phyloP scores from a whole-genome alignment of 1,284 basidiomycete genomes.

The Fistulina hepatica region DNA sequence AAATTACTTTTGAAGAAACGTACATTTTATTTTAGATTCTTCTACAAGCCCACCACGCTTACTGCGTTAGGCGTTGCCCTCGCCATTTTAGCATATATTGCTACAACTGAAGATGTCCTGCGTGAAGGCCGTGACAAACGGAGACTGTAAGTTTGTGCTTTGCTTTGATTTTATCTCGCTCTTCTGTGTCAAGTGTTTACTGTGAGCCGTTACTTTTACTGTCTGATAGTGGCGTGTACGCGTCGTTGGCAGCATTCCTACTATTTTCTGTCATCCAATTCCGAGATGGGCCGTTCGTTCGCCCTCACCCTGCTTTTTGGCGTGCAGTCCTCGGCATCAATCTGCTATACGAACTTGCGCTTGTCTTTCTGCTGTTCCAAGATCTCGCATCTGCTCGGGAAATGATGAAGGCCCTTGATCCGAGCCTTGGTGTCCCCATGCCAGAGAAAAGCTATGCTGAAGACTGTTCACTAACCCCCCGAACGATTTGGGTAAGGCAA shows the following conservation, averaged over 20 bases:
- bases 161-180: no score
- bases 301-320: slow-evolving; percentile 71
- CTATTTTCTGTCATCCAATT: slow-evolving; percentile 78
- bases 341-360: slow-evolving; percentile 65
- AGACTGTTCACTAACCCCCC: slow-evolving; percentile 54
- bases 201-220: slow-evolving; percentile 8
- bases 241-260: slow-evolving; percentile 57
- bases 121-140: slow-evolving; percentile 71
- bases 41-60: slow-evolving; percentile 72
- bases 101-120: slow-evolving; percentile 67
- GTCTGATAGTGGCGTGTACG: slow-evolving; percentile 51
- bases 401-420: slow-evolving; percentile 71
- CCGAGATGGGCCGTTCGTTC: slow-evolving; percentile 72
- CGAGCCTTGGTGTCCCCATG: slow-evolving; percentile 56
- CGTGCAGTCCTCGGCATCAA: slow-evolving; percentile 66
- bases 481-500: slow-evolving; percentile 53
- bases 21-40: slow-evolving; percentile 42
- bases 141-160: slow-evolving; percentile 55
- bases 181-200: no score
- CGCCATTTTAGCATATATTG: slow-evolving; percentile 61
- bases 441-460: slow-evolving; percentile 80
- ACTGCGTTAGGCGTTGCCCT: slow-evolving; percentile 57
- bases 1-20: slow-evolving; percentile 3
- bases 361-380: slow-evolving; percentile 77
- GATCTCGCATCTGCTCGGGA: slow-evolving; percentile 64